A percentile compares a stretch with the other conserved stretches of the same genome.
Conservation (phyloP, 2,329 filamentous ascomycete genomes). For the Gnomoniopsis sp. region DNA sequence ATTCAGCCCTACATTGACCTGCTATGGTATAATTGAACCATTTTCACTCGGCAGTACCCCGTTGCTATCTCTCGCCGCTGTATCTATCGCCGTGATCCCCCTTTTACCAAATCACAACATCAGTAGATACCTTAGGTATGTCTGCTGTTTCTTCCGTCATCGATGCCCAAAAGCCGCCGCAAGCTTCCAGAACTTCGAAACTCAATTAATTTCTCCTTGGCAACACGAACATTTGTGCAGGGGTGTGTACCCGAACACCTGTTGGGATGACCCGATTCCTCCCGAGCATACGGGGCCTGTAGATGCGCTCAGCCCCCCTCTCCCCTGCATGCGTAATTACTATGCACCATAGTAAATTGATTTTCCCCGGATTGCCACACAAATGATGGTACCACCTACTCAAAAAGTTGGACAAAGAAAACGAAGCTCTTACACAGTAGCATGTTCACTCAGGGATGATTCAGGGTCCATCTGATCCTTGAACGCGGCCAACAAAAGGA, state of each 20-base stretch:
- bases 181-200: conserved; percentile 3
- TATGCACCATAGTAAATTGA: not conserved
- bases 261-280: conserved; percentile 4
- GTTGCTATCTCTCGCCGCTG: not conserved
- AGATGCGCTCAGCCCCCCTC: not conserved
- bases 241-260: not conserved
- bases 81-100: not conserved
- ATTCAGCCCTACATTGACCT: not conserved
- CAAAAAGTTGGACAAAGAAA: not conserved
- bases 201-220: not conserved
- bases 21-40: not conserved
- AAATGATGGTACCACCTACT: not conserved
- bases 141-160: conserved; percentile 13
- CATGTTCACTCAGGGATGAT: not conserved
- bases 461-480: too few relatives aligned
- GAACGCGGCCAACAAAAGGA: too few relatives aligned
- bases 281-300: conserved; percentile 1
- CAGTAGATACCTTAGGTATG: not conserved
- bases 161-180: not conserved
- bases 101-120: not conserved
- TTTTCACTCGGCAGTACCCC: not conserved
- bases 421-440: not conserved
- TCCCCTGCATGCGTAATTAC: too few relatives aligned
- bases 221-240: not conserved
- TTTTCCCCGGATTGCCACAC: not conserved